These are phyloP conservation scores for Pseudoperonospora humuli DNA, from an alignment of 352 stramenopile genomes.

Conservation along the genomic window DNA sequence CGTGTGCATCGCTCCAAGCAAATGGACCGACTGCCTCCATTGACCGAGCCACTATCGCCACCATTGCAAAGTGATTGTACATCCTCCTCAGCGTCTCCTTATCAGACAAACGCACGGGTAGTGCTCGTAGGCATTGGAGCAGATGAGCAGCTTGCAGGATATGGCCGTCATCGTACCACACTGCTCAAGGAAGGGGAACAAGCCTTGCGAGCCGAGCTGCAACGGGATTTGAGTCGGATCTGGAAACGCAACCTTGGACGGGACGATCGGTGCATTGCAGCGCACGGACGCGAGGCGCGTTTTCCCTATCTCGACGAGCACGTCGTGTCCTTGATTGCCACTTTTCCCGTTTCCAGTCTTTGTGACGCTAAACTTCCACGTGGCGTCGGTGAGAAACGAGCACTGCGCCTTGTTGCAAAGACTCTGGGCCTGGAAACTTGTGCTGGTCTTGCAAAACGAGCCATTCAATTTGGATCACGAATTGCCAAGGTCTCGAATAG, in stretches of 20 bases:
- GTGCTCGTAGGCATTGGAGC: constrained; percentile 91
- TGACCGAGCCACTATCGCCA: background rate
- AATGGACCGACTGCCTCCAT: background rate
- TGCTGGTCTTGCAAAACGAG: constrained; percentile 83
- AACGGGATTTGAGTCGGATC: constrained; percentile 84
- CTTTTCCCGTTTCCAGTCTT: constrained; percentile 58
- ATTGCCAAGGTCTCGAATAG: constrained; percentile 88
- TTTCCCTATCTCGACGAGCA: constrained; percentile 94
- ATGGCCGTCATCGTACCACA: constrained; percentile 89
- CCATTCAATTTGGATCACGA: constrained; percentile 92
- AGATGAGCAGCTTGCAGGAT: constrained; percentile 93
- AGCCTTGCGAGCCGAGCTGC: constrained; percentile 73
- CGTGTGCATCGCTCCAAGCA: constrained; percentile 28
- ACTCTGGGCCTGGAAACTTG: constrained; percentile 59
- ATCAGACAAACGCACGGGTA: constrained; percentile 50
- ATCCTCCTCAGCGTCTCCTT: constrained; percentile 2
- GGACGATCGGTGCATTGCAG: constrained; percentile 91
- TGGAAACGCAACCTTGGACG: constrained; percentile 94
- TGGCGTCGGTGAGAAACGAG: constrained; percentile 88
- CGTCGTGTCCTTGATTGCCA: constrained; percentile 73
- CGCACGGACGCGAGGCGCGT: constrained; percentile 88
- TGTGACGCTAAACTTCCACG: constrained; percentile 69
- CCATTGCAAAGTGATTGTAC: background rate
- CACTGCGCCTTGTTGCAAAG: constrained; percentile 76
- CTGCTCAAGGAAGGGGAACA: constrained; percentile 48